Evolutionary conservation across 768 basidiomycete species (phyloP).

Genomic region (Dacryopinax spathularia): DNA sequence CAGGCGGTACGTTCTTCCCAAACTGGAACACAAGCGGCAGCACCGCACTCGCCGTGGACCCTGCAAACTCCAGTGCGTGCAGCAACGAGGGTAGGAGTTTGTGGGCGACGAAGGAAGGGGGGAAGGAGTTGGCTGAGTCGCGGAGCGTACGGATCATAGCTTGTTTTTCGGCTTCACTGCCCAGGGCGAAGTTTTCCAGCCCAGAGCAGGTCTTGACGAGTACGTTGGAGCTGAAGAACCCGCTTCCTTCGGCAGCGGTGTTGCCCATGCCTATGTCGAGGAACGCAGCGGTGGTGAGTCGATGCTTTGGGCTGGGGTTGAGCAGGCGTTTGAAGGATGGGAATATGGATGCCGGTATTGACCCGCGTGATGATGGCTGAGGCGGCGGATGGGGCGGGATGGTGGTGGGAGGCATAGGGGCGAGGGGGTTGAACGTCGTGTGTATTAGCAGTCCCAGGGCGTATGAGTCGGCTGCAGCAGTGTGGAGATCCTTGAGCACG

Average conservation of each 20-base stretch:
- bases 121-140: constrained; percentile 67
- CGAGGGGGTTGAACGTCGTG: constrained; percentile 70
- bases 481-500: constrained; percentile 55
- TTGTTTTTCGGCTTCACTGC: constrained; percentile 66
- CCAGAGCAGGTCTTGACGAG: constrained; percentile 74
- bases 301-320: constrained; percentile 71
- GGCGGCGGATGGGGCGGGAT: constrained; percentile 68
- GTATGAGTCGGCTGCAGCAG: constrained; percentile 70
- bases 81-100: constrained; percentile 80
- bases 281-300: constrained; percentile 62
- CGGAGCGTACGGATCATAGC: constrained; percentile 58
- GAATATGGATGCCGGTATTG: constrained; percentile 63
- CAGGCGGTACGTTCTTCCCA: constrained; percentile 49
- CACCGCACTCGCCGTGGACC: constrained; percentile 58
- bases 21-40: constrained; percentile 75
- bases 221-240: constrained; percentile 72
- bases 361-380: constrained; percentile 55
- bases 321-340: constrained; percentile 73
- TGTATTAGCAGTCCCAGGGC: constrained; percentile 77
- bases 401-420: constrained; percentile 52
- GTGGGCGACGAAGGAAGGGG: constrained; percentile 68
- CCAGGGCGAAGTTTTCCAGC: constrained; percentile 70
- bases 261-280: constrained; percentile 68
- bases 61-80: constrained; percentile 63
- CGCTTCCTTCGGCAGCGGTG: constrained; percentile 38